phyloP scores from a whole-genome alignment of 495 filamentous ascomycete species.

The Hypoxylon fuscum region DNA sequence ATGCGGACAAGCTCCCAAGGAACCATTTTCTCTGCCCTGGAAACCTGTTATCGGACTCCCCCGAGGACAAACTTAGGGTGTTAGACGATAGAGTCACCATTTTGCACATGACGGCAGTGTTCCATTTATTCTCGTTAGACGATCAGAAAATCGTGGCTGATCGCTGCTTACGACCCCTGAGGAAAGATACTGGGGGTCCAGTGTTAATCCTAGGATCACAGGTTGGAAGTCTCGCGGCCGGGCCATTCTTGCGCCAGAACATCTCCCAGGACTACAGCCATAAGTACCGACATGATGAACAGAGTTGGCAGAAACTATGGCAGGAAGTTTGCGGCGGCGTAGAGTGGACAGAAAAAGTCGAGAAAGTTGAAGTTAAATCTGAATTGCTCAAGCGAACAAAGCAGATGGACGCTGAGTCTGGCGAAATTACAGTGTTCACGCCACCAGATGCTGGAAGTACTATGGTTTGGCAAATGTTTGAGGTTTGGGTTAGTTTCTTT shows the following conservation, averaged over 20 bases:
- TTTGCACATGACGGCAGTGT: conserved; percentile 35
- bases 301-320: conserved; percentile 38
- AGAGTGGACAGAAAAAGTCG: conserved; percentile 26
- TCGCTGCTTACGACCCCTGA: conserved; percentile 42
- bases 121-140: conserved; percentile 40
- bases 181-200: conserved; percentile 32
- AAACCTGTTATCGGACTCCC: conserved; percentile 20
- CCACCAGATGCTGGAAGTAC: conserved; percentile 2
- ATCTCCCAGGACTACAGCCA: background rate
- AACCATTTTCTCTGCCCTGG: conserved; percentile 53
- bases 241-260: background rate
- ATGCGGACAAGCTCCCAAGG: conserved; percentile 48
- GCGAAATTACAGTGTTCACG: conserved; percentile 9
- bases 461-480: conserved; percentile 35
- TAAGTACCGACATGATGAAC: conserved; percentile 20
- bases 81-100: conserved; percentile 37
- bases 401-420: conserved; percentile 6
- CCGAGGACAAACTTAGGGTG: conserved; percentile 23
- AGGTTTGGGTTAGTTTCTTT: conserved; percentile 43
- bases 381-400: conserved; percentile 19
- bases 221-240: conserved; percentile 24
- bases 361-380: conserved; percentile 30
- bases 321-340: conserved; percentile 20
- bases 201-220: conserved; percentile 42
- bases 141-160: conserved; percentile 29